Percentiles rank a stretch among this genome's conserved stretches.
Conservation (phyloP, 352 stramenopile species). For the Sclerospora graminicola region DNA sequence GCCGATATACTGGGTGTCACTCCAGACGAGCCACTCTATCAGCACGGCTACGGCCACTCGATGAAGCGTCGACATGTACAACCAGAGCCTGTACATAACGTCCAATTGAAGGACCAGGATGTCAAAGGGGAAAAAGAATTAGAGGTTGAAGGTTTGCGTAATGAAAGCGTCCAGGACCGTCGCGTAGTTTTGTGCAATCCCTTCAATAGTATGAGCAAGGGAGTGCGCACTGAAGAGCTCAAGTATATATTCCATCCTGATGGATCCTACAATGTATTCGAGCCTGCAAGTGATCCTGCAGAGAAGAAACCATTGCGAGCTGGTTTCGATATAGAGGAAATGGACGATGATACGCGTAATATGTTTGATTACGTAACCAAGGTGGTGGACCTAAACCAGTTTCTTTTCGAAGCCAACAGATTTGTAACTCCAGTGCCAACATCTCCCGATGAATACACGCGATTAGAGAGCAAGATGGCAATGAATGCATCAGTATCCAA, state of each 20-base stretch:
- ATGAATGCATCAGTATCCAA: slow-evolving; percentile 10
- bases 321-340: slow-evolving; percentile 53
- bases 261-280: slow-evolving; percentile 57
- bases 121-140: slow-evolving; percentile 8
- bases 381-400: slow-evolving; percentile 60
- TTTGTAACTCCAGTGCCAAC: slow-evolving; percentile 28
- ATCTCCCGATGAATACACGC: slow-evolving; percentile 1
- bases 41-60: slow-evolving; percentile 59
- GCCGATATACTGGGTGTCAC: slow-evolving; percentile 51
- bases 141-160: slow-evolving; percentile 6
- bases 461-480: slow-evolving; percentile 4
- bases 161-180: slow-evolving; percentile 24
- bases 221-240: slow-evolving; percentile 47
- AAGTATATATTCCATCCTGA: slow-evolving; percentile 71
- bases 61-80: slow-evolving; percentile 44
- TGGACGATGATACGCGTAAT: slow-evolving; percentile 34
- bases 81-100: slow-evolving; percentile 10
- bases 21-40: slow-evolving; percentile 34
- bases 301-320: slow-evolving; percentile 43
- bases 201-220: slow-evolving; percentile 61
- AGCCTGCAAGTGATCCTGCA: slow-evolving; percentile 27
- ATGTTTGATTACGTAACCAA: slow-evolving; percentile 45
- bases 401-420: slow-evolving; percentile 56
- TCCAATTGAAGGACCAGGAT: slow-evolving; percentile 7
- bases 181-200: slow-evolving; percentile 58